Percentiles rank a stretch among this genome's conserved stretches.
These are phyloP conservation scores for Neofusicoccum ribis DNA, from an alignment of 2,329 filamentous ascomycete species.

Conservation along the genomic window DNA sequence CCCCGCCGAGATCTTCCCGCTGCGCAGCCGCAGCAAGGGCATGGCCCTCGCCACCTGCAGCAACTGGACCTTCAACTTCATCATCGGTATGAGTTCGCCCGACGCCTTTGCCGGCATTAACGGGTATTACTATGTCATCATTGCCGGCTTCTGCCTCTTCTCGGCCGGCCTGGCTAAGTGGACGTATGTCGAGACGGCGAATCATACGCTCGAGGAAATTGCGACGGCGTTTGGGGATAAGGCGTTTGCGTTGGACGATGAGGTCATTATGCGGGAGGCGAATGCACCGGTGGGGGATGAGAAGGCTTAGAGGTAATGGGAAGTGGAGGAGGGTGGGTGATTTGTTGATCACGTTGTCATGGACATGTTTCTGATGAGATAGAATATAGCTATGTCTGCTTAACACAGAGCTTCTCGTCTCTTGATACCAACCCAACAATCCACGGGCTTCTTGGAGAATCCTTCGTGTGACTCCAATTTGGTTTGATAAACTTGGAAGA, in stretches of 20 bases:
- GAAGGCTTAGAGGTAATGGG: no score
- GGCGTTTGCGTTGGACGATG: conserved; percentile 36
- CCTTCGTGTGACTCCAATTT: no score
- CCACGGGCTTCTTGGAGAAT: no score
- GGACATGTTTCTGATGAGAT: no score
- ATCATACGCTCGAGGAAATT: conserved; percentile 41
- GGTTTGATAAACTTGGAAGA: no score
- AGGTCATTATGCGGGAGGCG: not conserved
- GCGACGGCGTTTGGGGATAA: conserved; percentile 45
- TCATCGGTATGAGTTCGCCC: conserved; percentile 55
- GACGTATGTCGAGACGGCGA: conserved; percentile 40
- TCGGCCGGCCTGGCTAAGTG: conserved; percentile 38
- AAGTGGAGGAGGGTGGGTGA: no score
- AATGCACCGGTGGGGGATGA: no score
- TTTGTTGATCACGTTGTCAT: no score
- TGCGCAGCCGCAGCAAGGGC: conserved; percentile 33
- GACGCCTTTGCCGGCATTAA: conserved; percentile 33
- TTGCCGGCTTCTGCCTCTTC: conserved; percentile 38
- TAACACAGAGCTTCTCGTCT: no score
- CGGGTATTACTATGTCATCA: conserved; percentile 42
- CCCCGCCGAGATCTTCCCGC: conserved; percentile 35
- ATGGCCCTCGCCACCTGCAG: conserved; percentile 41
- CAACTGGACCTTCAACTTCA: conserved; percentile 35
- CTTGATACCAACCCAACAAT: no score
- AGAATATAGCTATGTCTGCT: no score